These are phyloP conservation scores for Crotalaria pallida DNA, from an alignment of 306 rosid genomes.

Conservation along the genomic window DNA sequence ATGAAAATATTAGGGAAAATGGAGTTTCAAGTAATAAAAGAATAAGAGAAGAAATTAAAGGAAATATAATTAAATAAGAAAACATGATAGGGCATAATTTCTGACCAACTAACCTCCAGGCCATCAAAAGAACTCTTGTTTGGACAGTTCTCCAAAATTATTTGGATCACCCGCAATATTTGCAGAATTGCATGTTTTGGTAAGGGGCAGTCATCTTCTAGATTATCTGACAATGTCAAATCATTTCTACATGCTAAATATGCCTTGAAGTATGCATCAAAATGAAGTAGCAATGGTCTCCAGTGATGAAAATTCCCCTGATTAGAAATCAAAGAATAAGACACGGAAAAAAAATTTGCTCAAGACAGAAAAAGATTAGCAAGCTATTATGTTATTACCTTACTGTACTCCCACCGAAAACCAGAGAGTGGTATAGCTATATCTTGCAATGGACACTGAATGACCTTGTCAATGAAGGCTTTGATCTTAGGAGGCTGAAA, in stretches of 20 bases:
- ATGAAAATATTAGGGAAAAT: slow-evolving; percentile 7
- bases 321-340: slow-evolving; percentile 23
- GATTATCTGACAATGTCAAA: slow-evolving; percentile 79
- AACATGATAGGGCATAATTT: background rate
- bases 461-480: slow-evolving; percentile 89
- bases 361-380: background rate
- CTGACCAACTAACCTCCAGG: slow-evolving; percentile 68
- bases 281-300: slow-evolving; percentile 93
- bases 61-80: background rate
- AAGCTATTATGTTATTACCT: slow-evolving; percentile 62
- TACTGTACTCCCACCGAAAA: slow-evolving; percentile 88
- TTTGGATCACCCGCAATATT: slow-evolving; percentile 92
- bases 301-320: slow-evolving; percentile 99
- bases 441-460: slow-evolving; percentile 92
- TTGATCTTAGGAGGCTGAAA: slow-evolving; percentile 91
- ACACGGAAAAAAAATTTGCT: background rate
- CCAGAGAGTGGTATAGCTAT: slow-evolving; percentile 97
- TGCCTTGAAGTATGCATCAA: slow-evolving; percentile 93
- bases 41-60: slow-evolving; percentile 17
- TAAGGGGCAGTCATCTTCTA: slow-evolving; percentile 87
- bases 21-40: background rate
- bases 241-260: slow-evolving; percentile 83
- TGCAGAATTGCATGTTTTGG: slow-evolving; percentile 92
- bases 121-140: slow-evolving; percentile 97
- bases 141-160: slow-evolving; percentile 87